These are phyloP conservation scores for Aspergillus japonicus DNA, from an alignment of 2,329 filamentous ascomycete genomes.

Conservation along the genomic window DNA sequence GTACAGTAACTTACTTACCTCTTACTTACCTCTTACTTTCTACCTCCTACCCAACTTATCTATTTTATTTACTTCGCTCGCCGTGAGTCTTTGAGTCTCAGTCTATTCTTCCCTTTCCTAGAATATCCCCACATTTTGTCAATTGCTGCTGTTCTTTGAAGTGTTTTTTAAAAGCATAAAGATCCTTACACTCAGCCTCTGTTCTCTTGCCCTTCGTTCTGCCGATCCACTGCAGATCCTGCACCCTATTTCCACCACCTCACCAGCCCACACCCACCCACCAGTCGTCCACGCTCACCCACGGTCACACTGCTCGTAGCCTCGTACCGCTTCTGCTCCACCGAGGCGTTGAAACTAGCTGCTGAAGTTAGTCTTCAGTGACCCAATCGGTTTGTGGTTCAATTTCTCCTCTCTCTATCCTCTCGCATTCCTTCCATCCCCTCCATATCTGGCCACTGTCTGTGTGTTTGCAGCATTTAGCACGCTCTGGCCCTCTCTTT, in stretches of 20 bases:
- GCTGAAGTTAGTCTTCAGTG: too few relatives aligned
- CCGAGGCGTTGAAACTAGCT: neutral
- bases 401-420: neutral
- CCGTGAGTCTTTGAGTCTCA: too few relatives aligned
- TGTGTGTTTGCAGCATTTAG: conserved; percentile 7
- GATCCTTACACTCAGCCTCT: neutral
- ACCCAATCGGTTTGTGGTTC: neutral
- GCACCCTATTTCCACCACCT: neutral
- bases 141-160: too few relatives aligned
- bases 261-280: neutral
- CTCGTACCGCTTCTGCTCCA: conserved; percentile 3
- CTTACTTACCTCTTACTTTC: too few relatives aligned
- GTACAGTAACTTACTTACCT: too few relatives aligned
- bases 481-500: conserved; percentile 2
- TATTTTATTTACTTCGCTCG: too few relatives aligned
- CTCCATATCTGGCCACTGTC: conserved; percentile 4
- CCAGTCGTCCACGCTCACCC: too few relatives aligned
- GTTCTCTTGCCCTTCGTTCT: neutral
- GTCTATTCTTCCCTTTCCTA: neutral
- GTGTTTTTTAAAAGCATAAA: too few relatives aligned
- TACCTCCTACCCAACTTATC: too few relatives aligned
- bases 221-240: conserved; percentile 13
- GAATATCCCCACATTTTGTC: neutral
- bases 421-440: neutral
- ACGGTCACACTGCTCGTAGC: neutral